Evolutionary conservation across 768 basidiomycete species (phyloP).

Genomic region (Mycena kentingensis): DNA sequence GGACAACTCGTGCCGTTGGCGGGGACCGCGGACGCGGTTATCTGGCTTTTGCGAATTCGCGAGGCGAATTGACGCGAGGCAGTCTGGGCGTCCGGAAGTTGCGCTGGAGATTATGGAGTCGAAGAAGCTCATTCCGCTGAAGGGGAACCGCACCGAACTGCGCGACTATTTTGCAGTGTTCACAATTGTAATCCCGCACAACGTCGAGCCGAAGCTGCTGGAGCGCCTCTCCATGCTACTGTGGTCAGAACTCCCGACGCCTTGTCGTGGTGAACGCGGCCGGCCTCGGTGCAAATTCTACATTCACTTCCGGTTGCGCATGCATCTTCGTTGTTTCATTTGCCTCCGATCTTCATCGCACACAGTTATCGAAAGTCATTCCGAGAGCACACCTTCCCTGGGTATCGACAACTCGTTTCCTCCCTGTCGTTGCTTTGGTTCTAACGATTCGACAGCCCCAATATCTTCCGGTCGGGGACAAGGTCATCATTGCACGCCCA

Average conservation of each 20-base stretch:
- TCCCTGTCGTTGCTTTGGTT: no score
- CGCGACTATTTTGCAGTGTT: conserved; percentile 60
- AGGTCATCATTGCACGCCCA: no score
- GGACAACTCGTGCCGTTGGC: conserved; percentile 71
- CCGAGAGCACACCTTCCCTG: conserved; percentile 71
- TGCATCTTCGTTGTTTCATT: background rate
- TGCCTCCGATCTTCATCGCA: background rate
- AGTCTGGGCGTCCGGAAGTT: conserved; percentile 67
- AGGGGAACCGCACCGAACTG: no score
- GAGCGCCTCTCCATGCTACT: conserved; percentile 63
- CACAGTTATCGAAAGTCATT: conserved; percentile 86
- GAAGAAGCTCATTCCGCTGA: conserved; percentile 83
- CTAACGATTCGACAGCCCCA: no score
- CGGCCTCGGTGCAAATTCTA: conserved; percentile 87
- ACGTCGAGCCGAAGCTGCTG: conserved; percentile 60
- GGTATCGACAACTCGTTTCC: conserved; percentile 91
- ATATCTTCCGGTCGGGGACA: no score
- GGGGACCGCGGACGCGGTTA: conserved; percentile 73
- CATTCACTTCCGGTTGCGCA: conserved; percentile 78
- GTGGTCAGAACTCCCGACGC: conserved; percentile 67
- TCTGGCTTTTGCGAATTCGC: conserved; percentile 75
- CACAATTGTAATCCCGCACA: conserved; percentile 84
- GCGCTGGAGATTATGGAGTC: conserved; percentile 91
- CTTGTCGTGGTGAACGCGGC: conserved; percentile 81
- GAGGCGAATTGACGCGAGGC: conserved; percentile 80